Conservation (phyloP, 805 yeast species). For the Saccharomycopsis fibuligera region DNA sequence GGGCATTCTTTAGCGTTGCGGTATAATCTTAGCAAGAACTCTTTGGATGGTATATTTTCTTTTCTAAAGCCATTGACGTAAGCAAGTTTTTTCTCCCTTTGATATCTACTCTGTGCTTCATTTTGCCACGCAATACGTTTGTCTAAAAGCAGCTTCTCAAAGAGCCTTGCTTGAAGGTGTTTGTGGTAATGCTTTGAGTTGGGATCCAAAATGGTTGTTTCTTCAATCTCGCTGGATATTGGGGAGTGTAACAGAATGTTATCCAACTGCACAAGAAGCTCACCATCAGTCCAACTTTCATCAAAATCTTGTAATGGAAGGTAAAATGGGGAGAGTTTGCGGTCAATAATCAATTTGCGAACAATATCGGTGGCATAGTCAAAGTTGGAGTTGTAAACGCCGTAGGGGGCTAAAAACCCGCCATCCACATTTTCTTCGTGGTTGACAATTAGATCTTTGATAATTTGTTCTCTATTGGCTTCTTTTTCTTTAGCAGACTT, state of each 20-base stretch:
- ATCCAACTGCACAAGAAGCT: constrained; percentile 47
- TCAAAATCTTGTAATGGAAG: constrained; percentile 82
- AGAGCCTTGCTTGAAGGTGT: constrained; percentile 38
- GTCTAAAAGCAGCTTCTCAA: constrained; percentile 34
- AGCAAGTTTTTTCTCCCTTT: constrained; percentile 26
- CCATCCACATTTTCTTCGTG: constrained; percentile 81
- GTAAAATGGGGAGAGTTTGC: constrained; percentile 83
- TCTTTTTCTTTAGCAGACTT: constrained; percentile 51
- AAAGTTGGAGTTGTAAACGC: constrained; percentile 68
- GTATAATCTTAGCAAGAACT: constrained; percentile 54
- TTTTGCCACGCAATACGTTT: constrained; percentile 34
- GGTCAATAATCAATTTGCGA: constrained; percentile 56
- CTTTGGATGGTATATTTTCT: constrained; percentile 34
- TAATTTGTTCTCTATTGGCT: constrained; percentile 45
- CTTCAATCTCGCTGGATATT: constrained; percentile 32
- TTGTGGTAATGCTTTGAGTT: constrained; percentile 26
- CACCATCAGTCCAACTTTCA: constrained; percentile 62
- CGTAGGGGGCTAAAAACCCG: constrained; percentile 87
- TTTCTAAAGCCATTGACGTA: constrained; percentile 28
- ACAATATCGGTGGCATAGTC: constrained; percentile 74
- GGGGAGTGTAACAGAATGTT: constrained; percentile 53
- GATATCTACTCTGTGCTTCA: constrained; percentile 30
- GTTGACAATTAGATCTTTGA: constrained; percentile 50
- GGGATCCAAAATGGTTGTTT: constrained; percentile 20
- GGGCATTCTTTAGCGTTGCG: constrained; percentile 79